A percentile compares a stretch with the other conserved stretches of the same genome.
These are phyloP conservation scores for Malassezia cuniculi DNA, from an alignment of 1,284 basidiomycete genomes.

Conservation along the genomic window DNA sequence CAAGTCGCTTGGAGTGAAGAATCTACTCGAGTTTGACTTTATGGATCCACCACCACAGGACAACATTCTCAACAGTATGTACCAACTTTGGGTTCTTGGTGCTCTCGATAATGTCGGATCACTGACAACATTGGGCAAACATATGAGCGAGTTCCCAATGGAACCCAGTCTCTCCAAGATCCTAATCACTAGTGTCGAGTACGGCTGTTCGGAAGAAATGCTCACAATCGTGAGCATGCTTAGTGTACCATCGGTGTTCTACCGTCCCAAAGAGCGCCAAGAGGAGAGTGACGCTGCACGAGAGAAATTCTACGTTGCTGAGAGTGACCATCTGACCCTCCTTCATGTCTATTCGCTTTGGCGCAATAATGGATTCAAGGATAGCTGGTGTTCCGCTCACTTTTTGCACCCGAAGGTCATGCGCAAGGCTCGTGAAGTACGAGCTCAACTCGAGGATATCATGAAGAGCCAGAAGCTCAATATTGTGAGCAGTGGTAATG, in stretches of 20 bases:
- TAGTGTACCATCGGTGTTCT: constrained; percentile 83
- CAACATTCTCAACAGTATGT: constrained; percentile 69
- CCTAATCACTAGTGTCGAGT: constrained; percentile 86
- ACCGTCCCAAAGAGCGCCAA: constrained; percentile 83
- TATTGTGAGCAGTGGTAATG: constrained; percentile 74
- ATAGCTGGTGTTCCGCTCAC: constrained; percentile 85
- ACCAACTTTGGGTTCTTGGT: constrained; percentile 95
- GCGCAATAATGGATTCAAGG: constrained; percentile 79
- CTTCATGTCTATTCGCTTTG: constrained; percentile 95
- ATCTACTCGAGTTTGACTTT: constrained; percentile 96
- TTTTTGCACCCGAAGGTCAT: constrained; percentile 93
- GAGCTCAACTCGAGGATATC: constrained; percentile 89
- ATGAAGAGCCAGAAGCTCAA: constrained; percentile 97
- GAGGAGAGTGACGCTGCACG: constrained; percentile 90
- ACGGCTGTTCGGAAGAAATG: constrained; percentile 86
- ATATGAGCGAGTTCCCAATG: constrained; percentile 83
- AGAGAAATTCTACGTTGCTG: constrained; percentile 96
- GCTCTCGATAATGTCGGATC: constrained; percentile 96
- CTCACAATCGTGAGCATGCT: constrained; percentile 98
- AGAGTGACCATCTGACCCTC: constrained; percentile 89
- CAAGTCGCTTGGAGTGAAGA: constrained; percentile 84
- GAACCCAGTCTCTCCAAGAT: constrained; percentile 90
- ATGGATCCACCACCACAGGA: constrained; percentile 78
- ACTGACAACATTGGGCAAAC: constrained; percentile 74
- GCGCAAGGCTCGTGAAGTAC: constrained; percentile 89